phyloP scores from a whole-genome alignment of 805 yeast species.

The Geotrichum ghanense region DNA sequence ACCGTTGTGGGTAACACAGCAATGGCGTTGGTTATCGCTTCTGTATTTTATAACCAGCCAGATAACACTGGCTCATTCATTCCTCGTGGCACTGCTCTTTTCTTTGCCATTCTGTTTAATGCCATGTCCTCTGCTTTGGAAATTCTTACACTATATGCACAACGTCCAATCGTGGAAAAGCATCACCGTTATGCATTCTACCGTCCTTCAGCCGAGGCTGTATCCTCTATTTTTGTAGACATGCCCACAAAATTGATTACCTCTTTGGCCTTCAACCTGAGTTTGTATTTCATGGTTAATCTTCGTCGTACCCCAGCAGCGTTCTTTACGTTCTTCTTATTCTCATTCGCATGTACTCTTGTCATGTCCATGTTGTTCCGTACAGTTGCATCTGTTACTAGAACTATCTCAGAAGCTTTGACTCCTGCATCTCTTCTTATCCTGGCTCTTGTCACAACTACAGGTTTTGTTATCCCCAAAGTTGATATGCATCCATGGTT shows the following conservation, averaged over 20 bases:
- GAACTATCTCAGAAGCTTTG: conserved; percentile 44
- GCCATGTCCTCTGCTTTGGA: conserved; percentile 52
- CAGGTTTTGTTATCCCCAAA: conserved; percentile 51
- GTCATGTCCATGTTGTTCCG: conserved; percentile 43
- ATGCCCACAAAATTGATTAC: conserved; percentile 48
- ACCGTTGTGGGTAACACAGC: conserved; percentile 37
- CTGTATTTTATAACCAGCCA: conserved; percentile 46
- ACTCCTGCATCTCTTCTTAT: conserved; percentile 45
- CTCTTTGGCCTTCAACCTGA: conserved; percentile 34
- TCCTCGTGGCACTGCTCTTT: conserved; percentile 52
- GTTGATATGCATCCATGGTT: conserved; percentile 62
- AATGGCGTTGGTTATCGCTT: conserved; percentile 53
- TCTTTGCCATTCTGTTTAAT: conserved; percentile 49
- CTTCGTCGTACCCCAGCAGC: conserved; percentile 39
- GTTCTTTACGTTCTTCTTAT: conserved; percentile 41
- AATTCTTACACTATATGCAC: conserved; percentile 35
- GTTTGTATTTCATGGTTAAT: conserved; percentile 47
- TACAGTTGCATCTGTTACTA: conserved; percentile 39
- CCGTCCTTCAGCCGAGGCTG: conserved; percentile 63
- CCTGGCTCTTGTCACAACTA: conserved; percentile 41
- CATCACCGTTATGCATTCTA: conserved; percentile 64
- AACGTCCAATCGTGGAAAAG: conserved; percentile 53
- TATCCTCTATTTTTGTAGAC: conserved; percentile 49
- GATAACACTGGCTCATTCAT: conserved; percentile 44
- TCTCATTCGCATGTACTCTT: conserved; percentile 33